Conservation (phyloP, 768 basidiomycete genomes). For the Lactarius tabidus region DNA sequence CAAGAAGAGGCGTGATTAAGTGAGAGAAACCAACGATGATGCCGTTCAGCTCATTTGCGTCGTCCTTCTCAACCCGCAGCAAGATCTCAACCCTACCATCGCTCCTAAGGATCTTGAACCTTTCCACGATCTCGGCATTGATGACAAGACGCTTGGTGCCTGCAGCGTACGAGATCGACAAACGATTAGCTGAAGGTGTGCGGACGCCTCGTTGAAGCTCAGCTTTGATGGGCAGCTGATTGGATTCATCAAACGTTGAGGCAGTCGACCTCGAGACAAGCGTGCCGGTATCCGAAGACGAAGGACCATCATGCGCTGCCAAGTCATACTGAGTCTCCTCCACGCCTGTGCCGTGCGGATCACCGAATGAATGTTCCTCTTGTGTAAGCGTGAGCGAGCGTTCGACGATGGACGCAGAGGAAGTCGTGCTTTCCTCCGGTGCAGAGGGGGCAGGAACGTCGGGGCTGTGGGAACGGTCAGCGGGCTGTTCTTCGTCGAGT, state of each 20-base stretch:
- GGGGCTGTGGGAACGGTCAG: constrained; percentile 26
- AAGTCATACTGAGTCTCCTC: constrained; percentile 21
- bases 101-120: constrained; percentile 71
- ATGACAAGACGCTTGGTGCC: constrained; percentile 84
- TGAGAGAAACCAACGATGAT: constrained; percentile 57
- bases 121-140: constrained; percentile 82
- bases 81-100: constrained; percentile 84
- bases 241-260: constrained; percentile 20
- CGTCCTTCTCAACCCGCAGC: constrained; percentile 55
- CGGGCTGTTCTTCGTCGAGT: constrained; percentile 23
- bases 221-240: constrained; percentile 31
- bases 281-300: constrained; percentile 23
- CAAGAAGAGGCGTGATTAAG: background rate
- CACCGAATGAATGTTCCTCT: constrained; percentile 7
- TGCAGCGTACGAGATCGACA: constrained; percentile 95
- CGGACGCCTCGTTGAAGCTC: constrained; percentile 31
- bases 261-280: constrained; percentile 21
- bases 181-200: constrained; percentile 69
- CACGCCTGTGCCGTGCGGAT: constrained; percentile 6
- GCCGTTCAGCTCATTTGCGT: constrained; percentile 59
- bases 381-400: constrained; percentile 21
- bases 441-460: constrained; percentile 20
- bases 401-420: constrained; percentile 16
- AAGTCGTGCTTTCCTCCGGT: constrained; percentile 21
- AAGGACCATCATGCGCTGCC: constrained; percentile 23